Evolutionary conservation across 2,329 filamentous ascomycete species (phyloP), one percentile per base, ranked within the genome.

Genomic region (Diplodia corticola): DNA sequence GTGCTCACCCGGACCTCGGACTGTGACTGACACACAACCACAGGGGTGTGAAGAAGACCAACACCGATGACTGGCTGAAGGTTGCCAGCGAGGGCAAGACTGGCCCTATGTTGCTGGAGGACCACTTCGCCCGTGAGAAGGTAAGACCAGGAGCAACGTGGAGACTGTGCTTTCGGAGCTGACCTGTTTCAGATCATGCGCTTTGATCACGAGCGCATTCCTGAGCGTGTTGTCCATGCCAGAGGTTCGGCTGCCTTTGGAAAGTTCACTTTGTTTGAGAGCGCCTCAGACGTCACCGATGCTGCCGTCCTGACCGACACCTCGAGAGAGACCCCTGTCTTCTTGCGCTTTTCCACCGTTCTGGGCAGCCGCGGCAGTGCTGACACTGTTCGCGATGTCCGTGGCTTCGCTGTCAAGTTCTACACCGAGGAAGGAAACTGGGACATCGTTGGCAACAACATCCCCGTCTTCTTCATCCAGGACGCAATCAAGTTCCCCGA

Each of bases 311-410:
- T 92, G 53, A 91, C 86, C 1, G 89, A 91, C 68, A 91, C 88
- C 0, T 86, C 85, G 0, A 84, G 88, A 33, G 85, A 83, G 37
- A 92, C 90, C 0, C 87, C 84, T 0, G 80, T 91, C 1, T 91
- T 92, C 73, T 73, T 90, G 17, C 88, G 91, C 0, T 93, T 95
- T 76, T 94, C 91, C 0, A 94, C 91, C 0, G 91, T 92, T 0
- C 82, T 91, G 1, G 90, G 90, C 6, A 91, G 87, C 73, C 84
- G 88, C 37, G 91, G 91, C 13, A 91, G 88, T 61, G 89, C 91
- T 5, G 91, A 95, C 74, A 93, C 90, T 0, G 91, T 93, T 1
- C 86, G 91, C n/a, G 91, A 95, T 80, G 89, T 93, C 2, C 86
- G 91, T 44, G 91, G 91, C 1, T 95, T 94, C 69, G 90, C 91